Conservation (phyloP, 208 protist species). For the Trichomonas gallinae region DNA sequence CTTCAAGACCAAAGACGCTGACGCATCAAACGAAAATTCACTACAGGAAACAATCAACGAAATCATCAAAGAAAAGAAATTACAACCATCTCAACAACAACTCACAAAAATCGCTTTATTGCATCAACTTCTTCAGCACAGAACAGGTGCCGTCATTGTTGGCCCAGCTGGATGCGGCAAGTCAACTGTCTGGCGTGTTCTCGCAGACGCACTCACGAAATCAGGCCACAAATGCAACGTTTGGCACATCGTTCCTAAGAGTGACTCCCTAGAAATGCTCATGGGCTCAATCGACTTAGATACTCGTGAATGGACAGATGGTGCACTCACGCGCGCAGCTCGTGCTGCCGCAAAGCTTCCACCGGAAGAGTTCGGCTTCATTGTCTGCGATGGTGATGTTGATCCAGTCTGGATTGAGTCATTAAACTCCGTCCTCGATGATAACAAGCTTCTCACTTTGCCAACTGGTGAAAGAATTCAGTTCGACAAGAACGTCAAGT, state of each 20-base stretch:
- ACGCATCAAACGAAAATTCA: background rate
- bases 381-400: conserved; percentile 93
- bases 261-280: conserved; percentile 56
- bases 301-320: conserved; percentile 93
- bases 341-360: background rate
- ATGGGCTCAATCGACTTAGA: conserved; percentile 87
- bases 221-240: conserved; percentile 66
- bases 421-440: conserved; percentile 95
- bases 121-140: conserved; percentile 76
- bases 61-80: background rate
- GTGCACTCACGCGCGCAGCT: conserved; percentile 50
- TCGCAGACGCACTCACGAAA: conserved; percentile 70
- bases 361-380: conserved; percentile 29
- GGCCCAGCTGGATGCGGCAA: conserved; percentile 88
- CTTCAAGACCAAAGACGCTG: conserved; percentile 61
- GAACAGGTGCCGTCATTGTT: conserved; percentile 91
- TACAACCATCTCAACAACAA: background rate
- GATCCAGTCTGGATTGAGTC: conserved; percentile 96
- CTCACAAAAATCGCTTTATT: conserved; percentile 54
- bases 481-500: conserved; percentile 92
- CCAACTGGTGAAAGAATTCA: conserved; percentile 89
- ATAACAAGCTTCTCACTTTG: conserved; percentile 87
- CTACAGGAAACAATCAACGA: conserved; percentile 46
- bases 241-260: conserved; percentile 83
- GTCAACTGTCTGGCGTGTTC: conserved; percentile 72